A percentile compares a stretch with the other conserved stretches of the same genome.
phyloP scores from a whole-genome alignment of 2,329 filamentous ascomycete genomes.

The Elsinoe batatas region DNA sequence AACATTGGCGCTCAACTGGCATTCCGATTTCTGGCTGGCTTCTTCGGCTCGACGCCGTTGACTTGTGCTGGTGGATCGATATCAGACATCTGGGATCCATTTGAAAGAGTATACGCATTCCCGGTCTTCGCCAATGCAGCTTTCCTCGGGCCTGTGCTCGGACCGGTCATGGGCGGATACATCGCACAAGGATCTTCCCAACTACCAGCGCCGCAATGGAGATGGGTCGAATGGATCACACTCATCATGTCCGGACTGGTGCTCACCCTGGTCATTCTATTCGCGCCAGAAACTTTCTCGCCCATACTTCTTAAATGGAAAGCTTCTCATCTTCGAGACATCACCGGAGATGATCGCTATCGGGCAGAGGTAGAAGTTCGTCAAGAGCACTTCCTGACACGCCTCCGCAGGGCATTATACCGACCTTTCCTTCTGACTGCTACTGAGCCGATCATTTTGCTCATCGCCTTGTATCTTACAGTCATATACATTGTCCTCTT shows the following conservation, averaged over 20 bases:
- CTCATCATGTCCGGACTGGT: conserved; percentile 21
- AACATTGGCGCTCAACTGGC: conserved; percentile 39
- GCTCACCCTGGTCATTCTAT: conserved; percentile 26
- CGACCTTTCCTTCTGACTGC: conserved; percentile 36
- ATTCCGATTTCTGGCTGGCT: conserved; percentile 42
- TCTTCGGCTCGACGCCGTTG: conserved; percentile 38
- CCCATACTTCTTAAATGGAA: conserved; percentile 29
- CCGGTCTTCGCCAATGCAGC: conserved; percentile 41
- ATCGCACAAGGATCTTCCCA: conserved; percentile 27
- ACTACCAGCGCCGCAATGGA: conserved; percentile 31
- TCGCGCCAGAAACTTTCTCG: conserved; percentile 42
- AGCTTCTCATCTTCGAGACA: conserved; percentile 22
- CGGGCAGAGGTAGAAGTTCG: conserved; percentile 38
- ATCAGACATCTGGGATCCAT: conserved; percentile 38
- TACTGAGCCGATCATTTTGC: conserved; percentile 39
- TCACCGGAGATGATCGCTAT: conserved; percentile 36
- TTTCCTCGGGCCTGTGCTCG: conserved; percentile 32
- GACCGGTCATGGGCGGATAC: conserved; percentile 38
- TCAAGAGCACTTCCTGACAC: conserved; percentile 29
- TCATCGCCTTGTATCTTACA: conserved; percentile 38
- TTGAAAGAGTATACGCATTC: conserved; percentile 42
- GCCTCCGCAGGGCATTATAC: conserved; percentile 30
- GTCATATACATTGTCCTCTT: conserved; percentile 40
- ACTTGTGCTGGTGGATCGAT: conserved; percentile 39
- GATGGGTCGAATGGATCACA: conserved; percentile 37